Evolutionary conservation across 169 alveolate species (phyloP).

Genomic region (Babesia divergens): DNA sequence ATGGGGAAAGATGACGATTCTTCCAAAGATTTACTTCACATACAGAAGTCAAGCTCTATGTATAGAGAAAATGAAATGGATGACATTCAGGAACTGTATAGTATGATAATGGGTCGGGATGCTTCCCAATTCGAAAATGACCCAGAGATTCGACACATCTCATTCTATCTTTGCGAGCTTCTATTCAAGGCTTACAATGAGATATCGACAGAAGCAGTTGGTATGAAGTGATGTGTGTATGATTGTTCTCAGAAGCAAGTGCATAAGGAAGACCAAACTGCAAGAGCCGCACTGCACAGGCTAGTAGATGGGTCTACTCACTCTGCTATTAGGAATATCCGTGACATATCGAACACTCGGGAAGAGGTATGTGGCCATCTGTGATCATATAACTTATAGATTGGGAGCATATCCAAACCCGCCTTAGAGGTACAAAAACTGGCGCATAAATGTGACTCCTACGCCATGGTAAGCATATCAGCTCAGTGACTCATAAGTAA

Average conservation of each 20-base stretch:
- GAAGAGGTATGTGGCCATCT: background rate
- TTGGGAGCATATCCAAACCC: background rate
- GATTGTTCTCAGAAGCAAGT: constrained; percentile 8
- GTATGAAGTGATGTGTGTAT: background rate
- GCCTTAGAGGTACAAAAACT: constrained; percentile 23
- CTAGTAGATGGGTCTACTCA: constrained; percentile 25
- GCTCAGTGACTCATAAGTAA: background rate
- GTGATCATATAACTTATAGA: background rate
- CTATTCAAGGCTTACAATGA: constrained; percentile 38
- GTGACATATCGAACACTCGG: background rate
- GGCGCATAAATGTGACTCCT: background rate
- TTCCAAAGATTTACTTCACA: background rate
- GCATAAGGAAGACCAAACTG: constrained; percentile 21
- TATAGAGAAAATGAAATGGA: constrained; percentile 1
- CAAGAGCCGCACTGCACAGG: constrained; percentile 28
- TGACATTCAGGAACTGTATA: background rate
- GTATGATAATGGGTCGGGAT: constrained; percentile 17
- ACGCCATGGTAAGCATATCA: constrained; percentile 11
- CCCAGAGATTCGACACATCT: constrained; percentile 26
- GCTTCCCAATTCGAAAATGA: background rate
- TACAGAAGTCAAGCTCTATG: background rate
- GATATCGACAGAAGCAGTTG: constrained; percentile 15
- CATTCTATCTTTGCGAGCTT: constrained; percentile 26
- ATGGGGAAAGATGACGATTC: no score
- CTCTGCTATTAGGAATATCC: constrained; percentile 17